phyloP scores from a whole-genome alignment of 2,329 filamentous ascomycete genomes.

The Lecanicillium sp. region DNA sequence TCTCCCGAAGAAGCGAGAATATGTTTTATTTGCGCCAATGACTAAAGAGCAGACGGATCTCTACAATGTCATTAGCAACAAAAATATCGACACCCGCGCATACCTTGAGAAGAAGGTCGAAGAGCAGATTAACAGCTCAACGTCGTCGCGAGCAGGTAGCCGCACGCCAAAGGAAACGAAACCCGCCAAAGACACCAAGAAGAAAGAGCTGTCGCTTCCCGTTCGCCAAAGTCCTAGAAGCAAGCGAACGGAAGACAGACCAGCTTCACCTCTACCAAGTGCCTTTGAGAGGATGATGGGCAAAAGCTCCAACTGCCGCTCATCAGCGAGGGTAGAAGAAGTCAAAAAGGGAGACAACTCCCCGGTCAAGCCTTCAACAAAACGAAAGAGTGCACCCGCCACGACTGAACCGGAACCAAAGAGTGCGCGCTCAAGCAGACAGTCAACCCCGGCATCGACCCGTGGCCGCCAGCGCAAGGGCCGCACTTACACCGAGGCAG shows the following conservation, averaged over 20 bases:
- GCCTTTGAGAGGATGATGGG: constrained; percentile 49
- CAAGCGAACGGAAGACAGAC: constrained; percentile 16
- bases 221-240: constrained; percentile 27
- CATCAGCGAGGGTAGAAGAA: constrained; percentile 16
- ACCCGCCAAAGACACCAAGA: constrained; percentile 9
- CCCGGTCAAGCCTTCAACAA: constrained; percentile 15
- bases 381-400: constrained; percentile 23
- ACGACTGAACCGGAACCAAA: constrained; percentile 42
- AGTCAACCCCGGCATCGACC: constrained; percentile 60
- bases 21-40: constrained; percentile 88
- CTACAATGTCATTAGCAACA: constrained; percentile 59
- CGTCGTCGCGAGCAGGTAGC: constrained; percentile 22
- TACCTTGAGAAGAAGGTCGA: constrained; percentile 77
- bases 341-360: constrained; percentile 11
- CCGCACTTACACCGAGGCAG: constrained; percentile 41
- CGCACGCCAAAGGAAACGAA: constrained; percentile 14
- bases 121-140: constrained; percentile 44
- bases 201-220: constrained; percentile 20
- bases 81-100: constrained; percentile 52
- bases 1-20: constrained; percentile 94
- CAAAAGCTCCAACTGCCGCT: constrained; percentile 19
- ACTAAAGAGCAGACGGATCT: constrained; percentile 85
- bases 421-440: constrained; percentile 64
- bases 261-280: constrained; percentile 23
- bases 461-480: constrained; percentile 43